phyloP scores from a whole-genome alignment of 1,284 basidiomycete species.

The Rhodotorula sp. region DNA sequence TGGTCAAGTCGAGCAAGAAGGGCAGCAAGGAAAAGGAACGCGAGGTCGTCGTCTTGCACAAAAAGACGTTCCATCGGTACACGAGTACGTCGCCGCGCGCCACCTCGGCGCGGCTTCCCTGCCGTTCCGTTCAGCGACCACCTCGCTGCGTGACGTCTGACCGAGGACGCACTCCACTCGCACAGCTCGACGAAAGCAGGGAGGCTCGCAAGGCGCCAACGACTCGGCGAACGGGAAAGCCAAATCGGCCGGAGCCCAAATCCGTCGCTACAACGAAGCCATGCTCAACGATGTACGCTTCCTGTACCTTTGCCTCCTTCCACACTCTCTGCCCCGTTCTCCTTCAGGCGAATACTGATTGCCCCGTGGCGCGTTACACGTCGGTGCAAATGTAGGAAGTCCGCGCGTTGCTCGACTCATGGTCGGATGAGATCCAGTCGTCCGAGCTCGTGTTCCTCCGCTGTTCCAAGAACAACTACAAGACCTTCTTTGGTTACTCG shows the following conservation, averaged over 20 bases:
- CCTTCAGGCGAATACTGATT: background rate
- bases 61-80: slow-evolving; percentile 98
- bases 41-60: slow-evolving; percentile 72
- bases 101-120: too few relatives aligned
- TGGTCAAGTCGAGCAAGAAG: slow-evolving; percentile 48
- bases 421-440: slow-evolving; percentile 74
- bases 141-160: too few relatives aligned
- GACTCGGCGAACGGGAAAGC: slow-evolving; percentile 91
- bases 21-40: slow-evolving; percentile 59
- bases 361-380: too few relatives aligned
- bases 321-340: background rate
- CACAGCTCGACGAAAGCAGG: slow-evolving; percentile 90
- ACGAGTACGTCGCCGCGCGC: slow-evolving; percentile 64
- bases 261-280: slow-evolving; percentile 93
- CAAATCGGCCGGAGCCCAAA: slow-evolving; percentile 88
- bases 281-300: slow-evolving; percentile 76
- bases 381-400: slow-evolving; percentile 69
- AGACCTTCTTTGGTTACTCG: slow-evolving; percentile 77
- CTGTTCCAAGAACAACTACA: slow-evolving; percentile 72
- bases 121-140: too few relatives aligned
- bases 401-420: slow-evolving; percentile 70
- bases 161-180: too few relatives aligned
- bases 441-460: slow-evolving; percentile 87
- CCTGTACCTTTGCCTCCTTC: too few relatives aligned
- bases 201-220: slow-evolving; percentile 87